Evolutionary conservation across 179 eudicot species (phyloP).

Genomic region (Drosera spatulata): DNA sequence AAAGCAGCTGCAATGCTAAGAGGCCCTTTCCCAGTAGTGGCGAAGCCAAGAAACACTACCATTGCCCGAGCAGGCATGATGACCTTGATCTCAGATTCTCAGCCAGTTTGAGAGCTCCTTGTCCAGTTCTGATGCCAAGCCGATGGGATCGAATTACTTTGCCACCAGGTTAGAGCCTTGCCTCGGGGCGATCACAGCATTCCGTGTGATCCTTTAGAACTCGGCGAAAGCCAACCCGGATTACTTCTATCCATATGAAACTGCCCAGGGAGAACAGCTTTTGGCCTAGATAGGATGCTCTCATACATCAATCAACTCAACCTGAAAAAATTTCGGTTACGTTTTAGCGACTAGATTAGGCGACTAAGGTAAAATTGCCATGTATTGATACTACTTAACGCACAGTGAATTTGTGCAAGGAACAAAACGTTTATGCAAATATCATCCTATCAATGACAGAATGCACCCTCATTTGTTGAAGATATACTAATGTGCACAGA

Average conservation of each 20-base stretch:
- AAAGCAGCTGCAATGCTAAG: conserved; percentile 91
- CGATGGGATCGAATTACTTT: conserved; percentile 75
- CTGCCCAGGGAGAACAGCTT: conserved; percentile 85
- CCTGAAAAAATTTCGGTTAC: conserved; percentile 27
- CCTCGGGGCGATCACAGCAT: conserved; percentile 87
- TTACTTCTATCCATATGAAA: conserved; percentile 83
- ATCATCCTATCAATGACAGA: neutral
- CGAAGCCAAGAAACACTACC: conserved; percentile 88
- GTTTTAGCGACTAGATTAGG: too few relatives aligned
- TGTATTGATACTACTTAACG: neutral
- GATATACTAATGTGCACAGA: conserved; percentile 1
- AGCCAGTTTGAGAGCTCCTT: conserved; percentile 68
- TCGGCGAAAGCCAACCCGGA: conserved; percentile 84
- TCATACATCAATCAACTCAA: conserved; percentile 59
- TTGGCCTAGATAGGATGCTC: conserved; percentile 86
- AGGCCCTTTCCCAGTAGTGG: conserved; percentile 90
- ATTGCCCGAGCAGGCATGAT: conserved; percentile 59
- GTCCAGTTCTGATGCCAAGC: conserved; percentile 83
- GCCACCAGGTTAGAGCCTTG: conserved; percentile 81
- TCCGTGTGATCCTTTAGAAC: conserved; percentile 49
- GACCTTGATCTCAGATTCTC: conserved; percentile 76
- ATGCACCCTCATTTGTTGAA: neutral
- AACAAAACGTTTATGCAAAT: neutral
- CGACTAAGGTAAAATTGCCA: neutral
- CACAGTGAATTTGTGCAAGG: neutral